Conservation (phyloP, 495 filamentous ascomycete species). For the Penicillium angulare region DNA sequence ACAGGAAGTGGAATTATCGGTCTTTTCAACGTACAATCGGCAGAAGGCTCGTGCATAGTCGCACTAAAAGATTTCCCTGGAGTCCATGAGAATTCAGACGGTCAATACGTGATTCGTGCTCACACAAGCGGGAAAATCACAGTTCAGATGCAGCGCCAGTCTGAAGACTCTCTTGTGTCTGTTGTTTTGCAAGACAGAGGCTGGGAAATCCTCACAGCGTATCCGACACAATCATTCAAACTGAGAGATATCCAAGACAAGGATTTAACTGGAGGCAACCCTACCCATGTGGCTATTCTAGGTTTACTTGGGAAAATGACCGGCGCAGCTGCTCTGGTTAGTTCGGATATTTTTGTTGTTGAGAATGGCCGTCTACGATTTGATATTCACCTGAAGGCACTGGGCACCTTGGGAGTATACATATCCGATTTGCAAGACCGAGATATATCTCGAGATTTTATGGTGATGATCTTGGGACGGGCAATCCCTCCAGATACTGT, state of each 20-base stretch:
- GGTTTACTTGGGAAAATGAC: conserved; percentile 90
- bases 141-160: conserved; percentile 38
- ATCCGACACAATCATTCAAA: conserved; percentile 58
- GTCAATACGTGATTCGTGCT: conserved; percentile 67
- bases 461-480: conserved; percentile 71
- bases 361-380: conserved; percentile 61
- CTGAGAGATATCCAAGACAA: conserved; percentile 26
- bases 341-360: conserved; percentile 52
- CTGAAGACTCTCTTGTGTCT: conserved; percentile 46
- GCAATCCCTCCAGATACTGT: conserved; percentile 69
- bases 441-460: conserved; percentile 63
- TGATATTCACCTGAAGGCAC: conserved; percentile 69
- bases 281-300: conserved; percentile 60
- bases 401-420: conserved; percentile 72
- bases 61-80: conserved; percentile 71
- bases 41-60: conserved; percentile 61
- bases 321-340: conserved; percentile 72
- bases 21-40: conserved; percentile 73
- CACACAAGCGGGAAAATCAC: conserved; percentile 68
- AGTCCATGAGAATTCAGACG: conserved; percentile 36
- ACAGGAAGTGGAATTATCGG: conserved; percentile 77
- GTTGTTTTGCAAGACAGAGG: conserved; percentile 60
- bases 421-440: conserved; percentile 63
- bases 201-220: conserved; percentile 81
- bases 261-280: too few relatives aligned